Percentiles rank a stretch among this genome's conserved stretches.
Conservation (phyloP, 2,329 filamentous ascomycete species). For the Phaeosphaeria sp. region DNA sequence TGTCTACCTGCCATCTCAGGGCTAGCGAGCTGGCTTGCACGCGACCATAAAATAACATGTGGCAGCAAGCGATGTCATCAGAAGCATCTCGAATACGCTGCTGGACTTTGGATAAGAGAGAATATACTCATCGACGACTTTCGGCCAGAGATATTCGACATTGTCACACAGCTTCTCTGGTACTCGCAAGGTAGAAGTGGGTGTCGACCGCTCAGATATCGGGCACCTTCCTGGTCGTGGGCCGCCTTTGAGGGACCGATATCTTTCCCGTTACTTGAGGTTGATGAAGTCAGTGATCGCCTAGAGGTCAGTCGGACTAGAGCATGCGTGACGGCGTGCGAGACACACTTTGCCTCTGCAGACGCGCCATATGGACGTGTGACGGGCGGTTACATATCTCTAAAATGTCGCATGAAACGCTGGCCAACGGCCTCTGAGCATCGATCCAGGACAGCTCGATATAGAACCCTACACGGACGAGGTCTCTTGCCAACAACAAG, state of each 20-base stretch:
- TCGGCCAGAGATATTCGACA: neutral
- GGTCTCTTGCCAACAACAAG: no score
- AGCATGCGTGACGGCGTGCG: neutral
- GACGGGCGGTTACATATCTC: neutral
- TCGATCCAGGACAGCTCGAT: neutral
- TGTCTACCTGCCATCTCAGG: neutral
- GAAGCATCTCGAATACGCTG: neutral
- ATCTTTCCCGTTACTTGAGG: neutral
- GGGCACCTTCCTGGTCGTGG: neutral
- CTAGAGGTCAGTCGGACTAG: neutral
- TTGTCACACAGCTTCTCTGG: neutral
- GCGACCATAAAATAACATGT: neutral
- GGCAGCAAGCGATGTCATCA: neutral
- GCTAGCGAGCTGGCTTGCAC: neutral
- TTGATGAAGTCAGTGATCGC: neutral
- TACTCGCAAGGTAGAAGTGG: neutral
- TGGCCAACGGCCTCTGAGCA: neutral
- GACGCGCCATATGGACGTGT: neutral
- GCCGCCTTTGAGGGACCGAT: neutral
- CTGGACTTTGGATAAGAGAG: neutral
- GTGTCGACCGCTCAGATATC: neutral
- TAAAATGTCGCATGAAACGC: neutral
- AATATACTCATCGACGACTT: neutral
- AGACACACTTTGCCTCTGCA: neutral
- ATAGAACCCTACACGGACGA: no score